Percentiles rank a stretch among this genome's conserved stretches.
Evolutionary conservation across 176 grass and related monocot species (phyloP).

Genomic region (Lolium multiflorum): DNA sequence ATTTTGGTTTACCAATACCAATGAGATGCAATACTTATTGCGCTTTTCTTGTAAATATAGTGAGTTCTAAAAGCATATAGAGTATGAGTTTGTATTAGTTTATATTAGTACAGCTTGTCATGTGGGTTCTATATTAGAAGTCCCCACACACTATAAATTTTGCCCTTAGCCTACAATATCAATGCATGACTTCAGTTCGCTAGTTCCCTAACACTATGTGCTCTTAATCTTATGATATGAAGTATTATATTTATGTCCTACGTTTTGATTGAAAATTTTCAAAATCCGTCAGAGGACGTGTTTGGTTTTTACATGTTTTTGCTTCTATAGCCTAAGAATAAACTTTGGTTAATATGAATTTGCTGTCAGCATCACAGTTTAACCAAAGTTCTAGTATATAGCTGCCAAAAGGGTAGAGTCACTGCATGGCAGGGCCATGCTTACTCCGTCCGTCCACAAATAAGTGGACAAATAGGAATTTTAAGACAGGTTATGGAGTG

Average conservation of each 20-base stretch:
- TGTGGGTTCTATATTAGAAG: constrained; percentile 1
- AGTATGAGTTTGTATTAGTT: not conserved
- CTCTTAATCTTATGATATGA: constrained; percentile 24
- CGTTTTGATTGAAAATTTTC: not conserved
- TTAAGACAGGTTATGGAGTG: no score
- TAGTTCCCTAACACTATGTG: constrained; percentile 3
- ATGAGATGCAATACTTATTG: not conserved
- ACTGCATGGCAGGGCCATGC: constrained; percentile 18
- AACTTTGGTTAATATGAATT: constrained; percentile 29
- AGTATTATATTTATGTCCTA: constrained; percentile 19
- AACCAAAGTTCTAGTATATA: constrained; percentile 13
- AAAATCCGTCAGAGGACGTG: not conserved
- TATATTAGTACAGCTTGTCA: not conserved
- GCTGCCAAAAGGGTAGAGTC: not conserved
- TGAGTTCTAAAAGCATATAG: not conserved
- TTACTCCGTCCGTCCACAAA: not conserved
- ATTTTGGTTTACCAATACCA: not conserved
- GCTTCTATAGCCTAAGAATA: constrained; percentile 7
- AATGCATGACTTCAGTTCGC: constrained; percentile 13
- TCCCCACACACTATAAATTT: not conserved
- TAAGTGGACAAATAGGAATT: no score
- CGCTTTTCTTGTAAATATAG: constrained; percentile 2
- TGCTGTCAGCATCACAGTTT: not conserved
- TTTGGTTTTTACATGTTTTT: constrained; percentile 21
- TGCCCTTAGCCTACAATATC: not conserved